Percentiles rank a stretch among this genome's conserved stretches.
Evolutionary conservation across 352 stramenopile species (phyloP).

Genomic region (Phytophthora crassamura): DNA sequence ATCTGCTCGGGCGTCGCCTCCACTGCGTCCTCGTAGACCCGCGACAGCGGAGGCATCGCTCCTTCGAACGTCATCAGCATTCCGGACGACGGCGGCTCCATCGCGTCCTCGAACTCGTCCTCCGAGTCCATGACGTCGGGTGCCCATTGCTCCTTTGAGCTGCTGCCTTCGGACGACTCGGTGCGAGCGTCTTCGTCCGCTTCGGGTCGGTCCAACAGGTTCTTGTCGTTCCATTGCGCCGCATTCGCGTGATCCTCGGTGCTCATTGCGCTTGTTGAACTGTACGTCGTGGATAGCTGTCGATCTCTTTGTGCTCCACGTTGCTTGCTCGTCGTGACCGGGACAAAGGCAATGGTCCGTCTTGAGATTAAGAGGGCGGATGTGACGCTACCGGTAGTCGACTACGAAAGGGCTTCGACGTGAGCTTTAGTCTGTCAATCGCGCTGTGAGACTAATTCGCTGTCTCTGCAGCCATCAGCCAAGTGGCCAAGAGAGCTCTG

Average conservation of each 20-base stretch:
- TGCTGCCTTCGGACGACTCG: constrained; percentile 27
- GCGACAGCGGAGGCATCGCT: constrained; percentile 12
- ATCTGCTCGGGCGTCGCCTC: constrained; percentile 33
- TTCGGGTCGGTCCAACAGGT: constrained; percentile 11
- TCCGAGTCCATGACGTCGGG: constrained; percentile 25
- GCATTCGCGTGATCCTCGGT: constrained; percentile 1
- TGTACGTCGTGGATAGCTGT: constrained; percentile 5
- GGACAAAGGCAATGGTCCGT: neutral
- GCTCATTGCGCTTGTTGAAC: constrained; percentile 19
- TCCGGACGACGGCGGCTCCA: constrained; percentile 27
- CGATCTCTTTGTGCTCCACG: neutral
- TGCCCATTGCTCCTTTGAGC: constrained; percentile 3
- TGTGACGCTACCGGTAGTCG: too few species aligned
- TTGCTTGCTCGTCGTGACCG: constrained; percentile 9
- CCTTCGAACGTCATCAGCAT: constrained; percentile 15
- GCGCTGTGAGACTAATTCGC: constrained; percentile 10
- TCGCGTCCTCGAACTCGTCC: constrained; percentile 39
- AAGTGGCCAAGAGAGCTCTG: constrained; percentile 19
- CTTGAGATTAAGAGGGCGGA: neutral
- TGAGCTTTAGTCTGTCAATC: constrained; percentile 4
- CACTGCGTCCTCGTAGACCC: constrained; percentile 36
- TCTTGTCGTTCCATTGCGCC: constrained; percentile 12
- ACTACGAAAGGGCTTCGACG: too few species aligned
- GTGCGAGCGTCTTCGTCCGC: constrained; percentile 27
- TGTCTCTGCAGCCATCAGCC: constrained; percentile 7